phyloP scores from a whole-genome alignment of 2,329 filamentous ascomycete genomes.

The Neopestalotiopsis clavispora region DNA sequence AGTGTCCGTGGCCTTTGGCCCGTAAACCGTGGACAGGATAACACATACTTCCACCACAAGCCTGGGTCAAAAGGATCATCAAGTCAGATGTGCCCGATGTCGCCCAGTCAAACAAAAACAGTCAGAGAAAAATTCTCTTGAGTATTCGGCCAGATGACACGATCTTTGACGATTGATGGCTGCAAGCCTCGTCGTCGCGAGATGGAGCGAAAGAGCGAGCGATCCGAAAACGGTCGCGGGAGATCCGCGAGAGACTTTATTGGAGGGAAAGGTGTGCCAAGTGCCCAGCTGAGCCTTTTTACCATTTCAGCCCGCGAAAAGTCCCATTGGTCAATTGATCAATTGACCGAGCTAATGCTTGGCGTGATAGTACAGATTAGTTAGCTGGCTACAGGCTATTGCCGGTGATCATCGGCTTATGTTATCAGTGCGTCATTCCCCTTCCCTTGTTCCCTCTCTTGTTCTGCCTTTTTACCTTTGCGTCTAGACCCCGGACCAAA shows the following conservation, averaged over 20 bases:
- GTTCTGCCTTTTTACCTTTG: not conserved
- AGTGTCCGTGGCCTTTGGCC: too few species aligned
- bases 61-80: not conserved
- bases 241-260: not conserved
- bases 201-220: slow-evolving; percentile 5
- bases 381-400: slow-evolving; percentile 9
- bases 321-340: slow-evolving; percentile 9
- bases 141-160: not conserved
- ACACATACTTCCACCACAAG: not conserved
- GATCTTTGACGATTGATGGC: not conserved
- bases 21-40: too few species aligned
- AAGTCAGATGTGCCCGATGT: not conserved
- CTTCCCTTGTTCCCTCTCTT: not conserved
- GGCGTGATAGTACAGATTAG: not conserved
- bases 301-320: slow-evolving; percentile 16
- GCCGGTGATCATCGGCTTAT: slow-evolving; percentile 18
- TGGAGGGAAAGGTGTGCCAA: not conserved
- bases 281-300: not conserved
- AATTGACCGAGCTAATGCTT: not conserved
- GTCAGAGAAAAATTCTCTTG: not conserved
- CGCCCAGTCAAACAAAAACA: not conserved
- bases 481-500: not conserved
- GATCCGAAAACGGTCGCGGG: slow-evolving; percentile 3
- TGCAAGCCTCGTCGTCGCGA: slow-evolving; percentile 9
- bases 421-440: slow-evolving; percentile 14